These are phyloP conservation scores for Quercus mongolica DNA, from an alignment of 306 rosid genomes.

Conservation along the genomic window DNA sequence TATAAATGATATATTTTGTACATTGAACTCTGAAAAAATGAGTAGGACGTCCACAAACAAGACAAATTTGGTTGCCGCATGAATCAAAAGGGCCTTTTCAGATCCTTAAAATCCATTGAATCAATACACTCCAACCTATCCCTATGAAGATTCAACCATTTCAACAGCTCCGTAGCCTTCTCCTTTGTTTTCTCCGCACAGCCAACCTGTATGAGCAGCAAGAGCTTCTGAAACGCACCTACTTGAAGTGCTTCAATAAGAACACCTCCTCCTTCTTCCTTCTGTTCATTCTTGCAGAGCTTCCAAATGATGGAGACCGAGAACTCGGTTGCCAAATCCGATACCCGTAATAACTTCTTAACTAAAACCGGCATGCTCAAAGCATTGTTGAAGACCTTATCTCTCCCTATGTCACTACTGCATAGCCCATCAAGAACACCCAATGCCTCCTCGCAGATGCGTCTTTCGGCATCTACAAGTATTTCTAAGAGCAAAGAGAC, in stretches of 20 bases:
- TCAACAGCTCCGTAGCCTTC: conserved; percentile 71
- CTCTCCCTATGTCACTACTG: conserved; percentile 44
- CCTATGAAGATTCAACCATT: conserved; percentile 54
- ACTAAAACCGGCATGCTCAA: conserved; percentile 67
- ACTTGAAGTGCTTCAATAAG: conserved; percentile 61
- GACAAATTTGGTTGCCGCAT: not conserved
- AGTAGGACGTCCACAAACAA: not conserved
- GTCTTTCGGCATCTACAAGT: conserved; percentile 59
- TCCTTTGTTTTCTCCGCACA: conserved; percentile 58
- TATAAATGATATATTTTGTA: not conserved
- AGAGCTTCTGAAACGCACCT: conserved; percentile 74
- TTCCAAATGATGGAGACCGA: conserved; percentile 69
- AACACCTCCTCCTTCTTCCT: conserved; percentile 28
- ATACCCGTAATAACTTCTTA: conserved; percentile 71
- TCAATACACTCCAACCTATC: conserved; percentile 59
- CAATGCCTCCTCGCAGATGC: conserved; percentile 59
- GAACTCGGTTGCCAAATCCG: conserved; percentile 55
- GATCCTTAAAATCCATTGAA: conserved; percentile 59
- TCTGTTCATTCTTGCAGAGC: conserved; percentile 41
- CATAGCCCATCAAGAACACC: conserved; percentile 61
- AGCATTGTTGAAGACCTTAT: conserved; percentile 51
- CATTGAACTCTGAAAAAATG: not conserved
- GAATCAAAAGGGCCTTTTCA: conserved; percentile 43
- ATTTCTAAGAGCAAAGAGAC: conserved; percentile 56
- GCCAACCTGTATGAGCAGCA: conserved; percentile 82